phyloP scores from a whole-genome alignment of 2,329 filamentous ascomycete genomes.

The Venturiaceae sp. region DNA sequence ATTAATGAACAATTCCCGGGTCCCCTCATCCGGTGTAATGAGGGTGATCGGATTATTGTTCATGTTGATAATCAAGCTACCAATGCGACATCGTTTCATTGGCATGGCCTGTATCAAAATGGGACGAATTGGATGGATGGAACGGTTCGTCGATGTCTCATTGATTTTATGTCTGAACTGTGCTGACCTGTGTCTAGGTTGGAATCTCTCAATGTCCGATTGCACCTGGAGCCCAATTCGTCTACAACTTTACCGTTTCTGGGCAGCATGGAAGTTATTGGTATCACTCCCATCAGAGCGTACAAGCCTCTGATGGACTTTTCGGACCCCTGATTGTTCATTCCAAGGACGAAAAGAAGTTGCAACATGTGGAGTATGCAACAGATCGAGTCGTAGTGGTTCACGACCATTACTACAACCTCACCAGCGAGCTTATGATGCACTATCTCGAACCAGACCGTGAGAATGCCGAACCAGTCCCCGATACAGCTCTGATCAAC shows the following conservation, averaged over 20 bases:
- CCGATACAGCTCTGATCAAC: conserved; percentile 3
- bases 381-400: conserved; percentile 35
- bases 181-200: not conserved
- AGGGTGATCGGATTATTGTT: conserved; percentile 53
- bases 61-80: conserved; percentile 52
- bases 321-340: conserved; percentile 50
- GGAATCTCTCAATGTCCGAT: conserved; percentile 7
- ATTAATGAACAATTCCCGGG: conserved; percentile 72
- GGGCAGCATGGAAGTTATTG: conserved; percentile 41
- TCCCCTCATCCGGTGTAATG: conserved; percentile 52
- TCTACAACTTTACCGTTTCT: conserved; percentile 3
- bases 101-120: conserved; percentile 54
- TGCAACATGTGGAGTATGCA: conserved; percentile 32
- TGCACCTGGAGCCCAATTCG: conserved; percentile 5
- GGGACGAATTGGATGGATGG: conserved; percentile 8
- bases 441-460: not conserved
- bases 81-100: conserved; percentile 54
- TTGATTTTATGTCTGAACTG: not conserved
- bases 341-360: conserved; percentile 31
- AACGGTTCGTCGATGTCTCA: conserved; percentile 41
- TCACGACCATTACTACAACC: conserved; percentile 2
- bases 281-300: conserved; percentile 59
- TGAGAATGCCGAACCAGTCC: conserved; percentile 3
- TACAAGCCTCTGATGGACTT: conserved; percentile 59
- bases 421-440: not conserved